These are phyloP conservation scores for Vigna hirtella DNA, from an alignment of 306 rosid species.

Conservation along the genomic window DNA sequence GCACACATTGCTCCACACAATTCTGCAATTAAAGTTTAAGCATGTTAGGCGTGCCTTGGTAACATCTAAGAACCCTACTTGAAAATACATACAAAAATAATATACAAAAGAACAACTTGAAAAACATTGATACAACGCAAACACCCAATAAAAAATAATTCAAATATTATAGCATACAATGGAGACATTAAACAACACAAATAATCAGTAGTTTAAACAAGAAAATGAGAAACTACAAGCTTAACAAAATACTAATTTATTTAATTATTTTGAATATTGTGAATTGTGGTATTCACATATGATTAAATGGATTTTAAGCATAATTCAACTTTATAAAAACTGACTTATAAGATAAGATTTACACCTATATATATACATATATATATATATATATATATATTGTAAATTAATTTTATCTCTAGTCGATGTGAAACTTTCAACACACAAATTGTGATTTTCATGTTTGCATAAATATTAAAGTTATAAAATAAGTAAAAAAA, in stretches of 20 bases:
- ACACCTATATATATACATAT: no score
- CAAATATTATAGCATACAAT: background rate
- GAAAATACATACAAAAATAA: background rate
- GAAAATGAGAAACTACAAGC: background rate
- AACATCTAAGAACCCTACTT: background rate
- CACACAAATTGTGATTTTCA: background rate
- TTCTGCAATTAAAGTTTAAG: constrained; percentile 63
- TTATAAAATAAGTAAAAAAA: background rate
- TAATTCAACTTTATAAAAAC: no score
- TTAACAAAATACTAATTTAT: background rate
- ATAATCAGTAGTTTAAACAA: background rate
- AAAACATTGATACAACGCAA: background rate
- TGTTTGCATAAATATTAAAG: background rate
- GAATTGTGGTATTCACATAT: no score
- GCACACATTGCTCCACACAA: constrained; percentile 68
- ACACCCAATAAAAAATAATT: background rate
- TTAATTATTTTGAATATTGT: background rate
- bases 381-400: no score
- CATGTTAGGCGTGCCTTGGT: constrained; percentile 35
- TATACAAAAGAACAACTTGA: background rate
- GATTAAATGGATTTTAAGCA: no score
- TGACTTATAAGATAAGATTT: no score
- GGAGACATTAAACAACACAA: background rate
- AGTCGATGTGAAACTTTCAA: no score
- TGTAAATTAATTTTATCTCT: no score